These are phyloP conservation scores for Dactylellina leptospora DNA, from an alignment of 2,329 filamentous ascomycete genomes.

Conservation along the genomic window DNA sequence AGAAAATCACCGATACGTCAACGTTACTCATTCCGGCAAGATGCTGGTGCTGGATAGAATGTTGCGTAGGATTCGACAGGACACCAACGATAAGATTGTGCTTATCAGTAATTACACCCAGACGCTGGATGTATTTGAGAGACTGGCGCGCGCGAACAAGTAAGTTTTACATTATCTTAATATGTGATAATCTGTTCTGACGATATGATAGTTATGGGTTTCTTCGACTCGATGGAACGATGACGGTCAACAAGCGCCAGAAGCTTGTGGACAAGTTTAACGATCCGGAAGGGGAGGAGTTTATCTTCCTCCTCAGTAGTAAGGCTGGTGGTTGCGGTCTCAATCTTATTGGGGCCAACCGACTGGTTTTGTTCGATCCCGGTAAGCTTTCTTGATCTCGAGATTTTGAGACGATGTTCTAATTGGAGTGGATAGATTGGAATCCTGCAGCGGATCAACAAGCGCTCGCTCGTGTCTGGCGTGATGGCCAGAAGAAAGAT, in stretches of 20 bases:
- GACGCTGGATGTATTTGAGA: slow-evolving; percentile 92
- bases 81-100: slow-evolving; percentile 99
- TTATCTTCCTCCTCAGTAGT: slow-evolving; percentile 93
- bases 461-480: slow-evolving; percentile 95
- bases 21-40: slow-evolving; percentile 96
- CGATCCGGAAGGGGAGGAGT: slow-evolving; percentile 86
- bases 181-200: background rate
- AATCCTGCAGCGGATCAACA: slow-evolving; percentile 98
- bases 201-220: slow-evolving; percentile 71
- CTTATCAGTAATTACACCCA: slow-evolving; percentile 98
- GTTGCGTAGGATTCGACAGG: slow-evolving; percentile 91
- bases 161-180: slow-evolving; percentile 13
- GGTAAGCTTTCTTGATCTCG: slow-evolving; percentile 50
- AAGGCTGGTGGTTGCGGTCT: slow-evolving; percentile 97
- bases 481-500: slow-evolving; percentile 98
- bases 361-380: slow-evolving; percentile 93
- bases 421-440: slow-evolving; percentile 70
- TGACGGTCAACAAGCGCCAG: slow-evolving; percentile 96
- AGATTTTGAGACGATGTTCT: background rate
- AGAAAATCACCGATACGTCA: slow-evolving; percentile 80
- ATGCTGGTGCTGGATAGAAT: slow-evolving; percentile 98
- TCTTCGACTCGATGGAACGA: slow-evolving; percentile 90
- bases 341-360: slow-evolving; percentile 92
- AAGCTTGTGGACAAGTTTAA: slow-evolving; percentile 99
- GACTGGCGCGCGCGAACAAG: slow-evolving; percentile 80